Conservation (phyloP, 805 yeast genomes). For the Candida suzukii region DNA sequence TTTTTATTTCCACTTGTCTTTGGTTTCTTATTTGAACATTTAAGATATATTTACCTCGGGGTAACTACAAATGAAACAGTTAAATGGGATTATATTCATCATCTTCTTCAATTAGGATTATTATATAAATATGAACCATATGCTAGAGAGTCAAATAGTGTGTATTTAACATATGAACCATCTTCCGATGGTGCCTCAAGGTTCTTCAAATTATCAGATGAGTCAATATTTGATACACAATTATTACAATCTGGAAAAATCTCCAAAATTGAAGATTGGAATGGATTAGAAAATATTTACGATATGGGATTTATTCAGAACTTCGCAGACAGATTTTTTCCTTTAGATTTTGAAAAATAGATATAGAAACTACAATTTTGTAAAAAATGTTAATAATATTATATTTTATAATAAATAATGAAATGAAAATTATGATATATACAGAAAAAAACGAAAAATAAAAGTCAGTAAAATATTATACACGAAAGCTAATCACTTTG, state of each 20-base stretch:
- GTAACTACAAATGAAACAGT: slow-evolving; percentile 50
- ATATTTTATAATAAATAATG: too few species aligned
- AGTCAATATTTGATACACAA: background rate
- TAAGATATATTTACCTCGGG: slow-evolving; percentile 44
- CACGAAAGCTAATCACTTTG: too few species aligned
- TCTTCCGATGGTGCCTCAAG: background rate
- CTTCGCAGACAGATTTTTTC: slow-evolving; percentile 26
- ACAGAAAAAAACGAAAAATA: background rate
- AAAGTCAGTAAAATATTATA: too few species aligned
- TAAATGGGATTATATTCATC: slow-evolving; percentile 47
- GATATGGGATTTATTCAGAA: slow-evolving; percentile 42
- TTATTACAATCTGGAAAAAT: slow-evolving; percentile 9
- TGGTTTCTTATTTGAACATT: slow-evolving; percentile 33
- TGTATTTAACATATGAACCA: background rate
- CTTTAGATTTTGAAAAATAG: slow-evolving; percentile 3
- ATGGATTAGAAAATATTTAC: slow-evolving; percentile 35
- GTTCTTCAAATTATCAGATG: slow-evolving; percentile 4
- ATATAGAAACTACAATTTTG: background rate
- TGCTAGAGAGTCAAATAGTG: background rate
- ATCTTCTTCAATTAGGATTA: slow-evolving; percentile 22
- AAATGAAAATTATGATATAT: background rate
- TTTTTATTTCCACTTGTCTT: slow-evolving; percentile 30
- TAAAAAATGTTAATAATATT: too few species aligned
- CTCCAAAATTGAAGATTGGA: slow-evolving; percentile 20
- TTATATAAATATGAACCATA: slow-evolving; percentile 19